phyloP scores from a whole-genome alignment of 306 rosid genomes.

The Quercus bicolor region DNA sequence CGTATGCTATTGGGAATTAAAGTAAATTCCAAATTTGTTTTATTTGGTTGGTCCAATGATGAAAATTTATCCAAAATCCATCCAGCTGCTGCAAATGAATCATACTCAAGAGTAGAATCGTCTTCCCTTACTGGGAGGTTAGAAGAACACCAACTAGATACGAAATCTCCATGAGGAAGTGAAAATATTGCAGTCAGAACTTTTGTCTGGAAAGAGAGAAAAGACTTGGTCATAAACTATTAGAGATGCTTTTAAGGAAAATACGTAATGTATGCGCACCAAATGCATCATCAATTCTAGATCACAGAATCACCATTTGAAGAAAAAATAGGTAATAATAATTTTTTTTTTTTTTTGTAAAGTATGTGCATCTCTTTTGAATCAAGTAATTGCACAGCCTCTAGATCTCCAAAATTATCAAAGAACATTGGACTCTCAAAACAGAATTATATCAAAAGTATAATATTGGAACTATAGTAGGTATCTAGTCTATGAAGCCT shows the following conservation, averaged over 20 bases:
- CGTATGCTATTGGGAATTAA: slow-evolving; percentile 47
- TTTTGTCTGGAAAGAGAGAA: slow-evolving; percentile 66
- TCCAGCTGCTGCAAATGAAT: slow-evolving; percentile 79
- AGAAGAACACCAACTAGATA: slow-evolving; percentile 91
- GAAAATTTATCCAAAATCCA: slow-evolving; percentile 76
- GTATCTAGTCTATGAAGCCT: neutral
- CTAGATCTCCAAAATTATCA: neutral
- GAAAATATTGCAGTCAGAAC: slow-evolving; percentile 84
- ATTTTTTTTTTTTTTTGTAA: neutral
- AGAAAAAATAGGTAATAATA: neutral
- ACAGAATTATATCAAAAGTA: neutral
- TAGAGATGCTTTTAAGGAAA: neutral
- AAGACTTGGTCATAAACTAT: slow-evolving; percentile 26
- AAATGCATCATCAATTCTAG: neutral
- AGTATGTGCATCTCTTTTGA: slow-evolving; percentile 1
- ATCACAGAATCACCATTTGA: neutral
- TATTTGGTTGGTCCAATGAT: slow-evolving; percentile 27
- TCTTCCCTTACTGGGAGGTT: slow-evolving; percentile 69
- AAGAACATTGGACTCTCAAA: neutral
- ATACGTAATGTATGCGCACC: neutral
- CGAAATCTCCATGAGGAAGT: slow-evolving; percentile 77
- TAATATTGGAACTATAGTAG: neutral
- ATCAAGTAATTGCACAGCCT: neutral
- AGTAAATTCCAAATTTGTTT: slow-evolving; percentile 53
- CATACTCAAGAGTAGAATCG: slow-evolving; percentile 74